Conservation (phyloP, 768 basidiomycete species). For the Tricholoma terreum region DNA sequence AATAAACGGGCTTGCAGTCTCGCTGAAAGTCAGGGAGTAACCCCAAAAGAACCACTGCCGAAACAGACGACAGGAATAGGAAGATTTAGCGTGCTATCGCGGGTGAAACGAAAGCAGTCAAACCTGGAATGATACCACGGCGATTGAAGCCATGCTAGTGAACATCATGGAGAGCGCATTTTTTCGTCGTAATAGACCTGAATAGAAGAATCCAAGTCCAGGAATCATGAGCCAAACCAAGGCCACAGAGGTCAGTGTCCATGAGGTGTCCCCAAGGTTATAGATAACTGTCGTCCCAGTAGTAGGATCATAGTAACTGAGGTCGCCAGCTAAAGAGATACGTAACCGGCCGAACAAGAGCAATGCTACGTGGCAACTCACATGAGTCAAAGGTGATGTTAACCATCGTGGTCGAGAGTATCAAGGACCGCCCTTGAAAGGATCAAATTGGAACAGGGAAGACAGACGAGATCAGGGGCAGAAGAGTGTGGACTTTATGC, state of each 20-base stretch:
- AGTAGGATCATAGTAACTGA: slow-evolving; percentile 28
- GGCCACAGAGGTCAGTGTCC: slow-evolving; percentile 71
- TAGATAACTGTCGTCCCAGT: slow-evolving; percentile 34
- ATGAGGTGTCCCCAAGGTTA: slow-evolving; percentile 49
- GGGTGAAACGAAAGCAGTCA: slow-evolving; percentile 19
- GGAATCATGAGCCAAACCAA: slow-evolving; percentile 86
- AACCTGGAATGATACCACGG: slow-evolving; percentile 83
- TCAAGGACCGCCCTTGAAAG: too few relatives aligned
- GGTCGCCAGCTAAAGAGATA: slow-evolving; percentile 32
- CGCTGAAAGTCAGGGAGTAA: slow-evolving; percentile 87
- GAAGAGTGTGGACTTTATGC: too few relatives aligned
- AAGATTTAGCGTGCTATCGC: background rate
- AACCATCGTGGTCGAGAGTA: slow-evolving; percentile 23
- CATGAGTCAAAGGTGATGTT: slow-evolving; percentile 30
- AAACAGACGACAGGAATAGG: background rate
- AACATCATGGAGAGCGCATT: slow-evolving; percentile 92
- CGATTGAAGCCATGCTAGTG: slow-evolving; percentile 74
- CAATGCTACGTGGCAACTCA: slow-evolving; percentile 9
- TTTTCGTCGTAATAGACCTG: slow-evolving; percentile 87
- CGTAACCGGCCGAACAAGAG: background rate
- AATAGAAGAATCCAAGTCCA: slow-evolving; percentile 86
- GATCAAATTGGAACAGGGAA: too few relatives aligned
- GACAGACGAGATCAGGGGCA: too few relatives aligned
- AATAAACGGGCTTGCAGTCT: slow-evolving; percentile 68
- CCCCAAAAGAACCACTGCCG: slow-evolving; percentile 97